phyloP scores from a whole-genome alignment of 192 early-diverging fungal species.

The Entomortierella chlamydospora region DNA sequence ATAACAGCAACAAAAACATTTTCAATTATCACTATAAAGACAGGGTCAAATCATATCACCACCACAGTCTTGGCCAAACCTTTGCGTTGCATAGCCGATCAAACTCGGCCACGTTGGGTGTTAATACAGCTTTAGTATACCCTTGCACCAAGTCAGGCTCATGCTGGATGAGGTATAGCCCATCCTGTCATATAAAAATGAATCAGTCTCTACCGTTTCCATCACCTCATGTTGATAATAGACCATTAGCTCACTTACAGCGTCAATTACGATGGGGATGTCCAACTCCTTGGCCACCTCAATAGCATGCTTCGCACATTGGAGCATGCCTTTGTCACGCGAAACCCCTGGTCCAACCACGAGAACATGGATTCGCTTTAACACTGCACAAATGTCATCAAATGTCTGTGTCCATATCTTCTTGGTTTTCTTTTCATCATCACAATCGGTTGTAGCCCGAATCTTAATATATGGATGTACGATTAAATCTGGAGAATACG shows the following conservation, averaged over 20 bases:
- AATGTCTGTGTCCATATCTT: constrained; percentile 20
- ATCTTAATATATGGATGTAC: constrained; percentile 86
- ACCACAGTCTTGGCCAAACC: constrained; percentile 32
- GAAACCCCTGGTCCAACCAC: constrained; percentile 94
- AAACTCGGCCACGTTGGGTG: constrained; percentile 93
- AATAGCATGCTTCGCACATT: constrained; percentile 77
- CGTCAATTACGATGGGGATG: constrained; percentile 91
- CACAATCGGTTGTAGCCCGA: constrained; percentile 17
- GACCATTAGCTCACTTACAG: constrained; percentile 60
- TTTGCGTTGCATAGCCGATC: constrained; percentile 74
- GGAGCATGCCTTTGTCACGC: constrained; percentile 75
- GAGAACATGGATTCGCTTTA: constrained; percentile 84
- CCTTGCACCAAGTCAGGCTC: constrained; percentile 77
- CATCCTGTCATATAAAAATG: constrained; percentile 68
- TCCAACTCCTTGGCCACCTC: constrained; percentile 65
- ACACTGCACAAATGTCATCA: constrained; percentile 51
- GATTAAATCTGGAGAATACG: constrained; percentile 75
- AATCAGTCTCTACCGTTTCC: not conserved
- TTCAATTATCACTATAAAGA: not conserved
- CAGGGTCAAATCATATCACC: not conserved
- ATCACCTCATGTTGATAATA: not conserved
- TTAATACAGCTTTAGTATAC: constrained; percentile 81
- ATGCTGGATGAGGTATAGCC: constrained; percentile 78
- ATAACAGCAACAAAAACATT: not conserved
- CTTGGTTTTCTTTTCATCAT: constrained; percentile 10